Conservation (phyloP, 2,329 filamentous ascomycete species). For the Verticillium albo-atrum region DNA sequence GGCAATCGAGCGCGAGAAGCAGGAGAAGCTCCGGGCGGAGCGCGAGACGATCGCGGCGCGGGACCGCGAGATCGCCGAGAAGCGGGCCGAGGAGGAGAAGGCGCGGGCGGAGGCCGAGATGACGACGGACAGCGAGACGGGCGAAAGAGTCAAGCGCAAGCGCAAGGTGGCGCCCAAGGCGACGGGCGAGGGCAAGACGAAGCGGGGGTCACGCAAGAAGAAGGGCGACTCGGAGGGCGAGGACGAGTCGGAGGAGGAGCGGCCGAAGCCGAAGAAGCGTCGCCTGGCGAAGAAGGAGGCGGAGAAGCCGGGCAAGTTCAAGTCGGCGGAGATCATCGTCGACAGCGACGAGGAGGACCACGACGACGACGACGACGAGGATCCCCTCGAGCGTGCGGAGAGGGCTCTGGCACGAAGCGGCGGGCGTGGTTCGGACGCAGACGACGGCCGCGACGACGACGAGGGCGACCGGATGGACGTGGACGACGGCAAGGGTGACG, state of each 20-base stretch:
- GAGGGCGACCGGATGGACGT: constrained; percentile 48
- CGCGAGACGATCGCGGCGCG: constrained; percentile 74
- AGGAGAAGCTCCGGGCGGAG: constrained; percentile 81
- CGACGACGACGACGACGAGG: constrained; percentile 35
- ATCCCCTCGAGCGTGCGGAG: constrained; percentile 42
- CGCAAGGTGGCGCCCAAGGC: constrained; percentile 47
- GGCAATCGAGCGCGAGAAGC: constrained; percentile 67
- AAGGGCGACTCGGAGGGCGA: constrained; percentile 44
- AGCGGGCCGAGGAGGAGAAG: constrained; percentile 66
- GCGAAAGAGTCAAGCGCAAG: constrained; percentile 76
- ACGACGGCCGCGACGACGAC: constrained; percentile 19
- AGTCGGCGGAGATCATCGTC: constrained; percentile 79
- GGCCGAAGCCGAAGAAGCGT: constrained; percentile 58
- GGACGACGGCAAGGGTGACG: constrained; percentile 33
- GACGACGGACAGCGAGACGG: constrained; percentile 77
- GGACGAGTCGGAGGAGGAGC: constrained; percentile 40
- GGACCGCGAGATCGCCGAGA: constrained; percentile 67
- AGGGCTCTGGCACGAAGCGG: constrained; percentile 31
- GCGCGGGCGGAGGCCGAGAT: constrained; percentile 69
- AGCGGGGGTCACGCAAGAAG: constrained; percentile 52
- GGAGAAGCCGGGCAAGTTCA: constrained; percentile 60
- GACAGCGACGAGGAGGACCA: constrained; percentile 54
- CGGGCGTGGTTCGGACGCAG: constrained; percentile 19
- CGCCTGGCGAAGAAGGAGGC: constrained; percentile 47
- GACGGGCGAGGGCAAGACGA: constrained; percentile 36